Base-by-base conservation (phyloP, 2,329 filamentous ascomycete genomes). In the Aspergillus sojae region DNA sequence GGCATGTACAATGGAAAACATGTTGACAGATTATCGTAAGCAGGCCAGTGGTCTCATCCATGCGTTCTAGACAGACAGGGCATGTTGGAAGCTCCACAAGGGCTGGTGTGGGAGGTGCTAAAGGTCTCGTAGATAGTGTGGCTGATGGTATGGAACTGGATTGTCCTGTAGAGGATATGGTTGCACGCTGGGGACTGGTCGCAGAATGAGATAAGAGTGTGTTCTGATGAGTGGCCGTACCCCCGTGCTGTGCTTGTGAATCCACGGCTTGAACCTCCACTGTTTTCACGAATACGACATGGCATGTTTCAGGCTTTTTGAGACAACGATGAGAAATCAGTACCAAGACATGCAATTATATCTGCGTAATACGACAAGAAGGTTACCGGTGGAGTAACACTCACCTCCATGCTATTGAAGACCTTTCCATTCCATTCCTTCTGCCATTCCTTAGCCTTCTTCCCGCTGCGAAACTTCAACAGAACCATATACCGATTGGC, bases 21-120 rank as follows among this genome's bases (percentile, higher is more conserved):
- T 99, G 95, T 73, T 98, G 94, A 75, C 95, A 99, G 34, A 96
- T 89, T 46, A 98, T 98, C 0, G 95, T 99, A 74, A 99, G 87
- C 2, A 99, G 83, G 0, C 95, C 95, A 0, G 93, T 96, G 0
- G 94, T 97, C 76, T 98, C 94, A 73, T 99, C 95, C 95, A 99
- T 99, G 55, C 94, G 90, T 77, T 99, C 95, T 5, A 99, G 85
- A 69, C 95, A 99, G 11, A 99, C 95, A 0, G 95, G 94, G 68
- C 95, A 99, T 1, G 95, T 98, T 2, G 95, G 95, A 14, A 99
- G 82, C 79, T 99, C 95, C 60, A 97, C 86, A 1, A 98, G 84
- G 57, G 92, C 91, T 1, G 94, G 91, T 0, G 94, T 97, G 2
- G 87, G 87, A n/a, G 88, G 88, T 14, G 88, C 86, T n/a, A 87